Base-by-base conservation (phyloP, 1,284 basidiomycete species). In the Apiotrichum mycotoxinovorans region DNA sequence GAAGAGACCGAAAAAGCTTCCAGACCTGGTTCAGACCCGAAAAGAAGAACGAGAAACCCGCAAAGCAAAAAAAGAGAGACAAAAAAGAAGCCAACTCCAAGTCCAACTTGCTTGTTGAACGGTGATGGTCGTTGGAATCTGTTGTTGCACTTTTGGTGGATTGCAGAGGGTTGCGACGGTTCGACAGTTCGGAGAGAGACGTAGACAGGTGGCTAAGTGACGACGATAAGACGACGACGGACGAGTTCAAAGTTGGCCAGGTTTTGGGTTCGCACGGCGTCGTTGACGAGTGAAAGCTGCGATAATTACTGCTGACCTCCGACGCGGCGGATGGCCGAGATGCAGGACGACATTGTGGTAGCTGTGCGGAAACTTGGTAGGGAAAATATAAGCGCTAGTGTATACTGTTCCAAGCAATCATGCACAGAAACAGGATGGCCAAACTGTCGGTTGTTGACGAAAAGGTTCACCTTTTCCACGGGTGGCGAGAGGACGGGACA, bases 221-320 rank as follows among this genome's bases (percentile, higher is more conserved):
- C 15, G 17, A 38, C 11, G 42, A 18, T 17, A 15, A 43, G 42
- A 43, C 14, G 23, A 26, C 14, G 42, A 41, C 5, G 40, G 11
- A 14, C 30, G 12, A 30, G 30, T 30, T 30, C 30, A 30, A 30
- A 38, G 37, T 5, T 38, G 37, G 37, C 37, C 37, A 38, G 17
- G n/a, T n/a, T n/a, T 38, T 30, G 5, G 30, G 37, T 1, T 44
- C 20, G 30, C 30, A 18, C 25, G 33, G 23, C 20, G 35, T 34
- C 20, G 47, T 49, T 38, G 34, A 14, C 11, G 17, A 37, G 34
- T 48, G 46, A 38, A n/a, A n/a, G 17, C 17, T 38, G 15, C 4
- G 35, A 37, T 44, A 11, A 27, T 46, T 52, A 52, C 43, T 52
- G 51, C 51, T 45, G 51, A 22, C 33, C 37, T 23, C 30, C 37